phyloP scores from a whole-genome alignment of 31 red algal genomes.

The Odonthalia washingtoniensis region DNA sequence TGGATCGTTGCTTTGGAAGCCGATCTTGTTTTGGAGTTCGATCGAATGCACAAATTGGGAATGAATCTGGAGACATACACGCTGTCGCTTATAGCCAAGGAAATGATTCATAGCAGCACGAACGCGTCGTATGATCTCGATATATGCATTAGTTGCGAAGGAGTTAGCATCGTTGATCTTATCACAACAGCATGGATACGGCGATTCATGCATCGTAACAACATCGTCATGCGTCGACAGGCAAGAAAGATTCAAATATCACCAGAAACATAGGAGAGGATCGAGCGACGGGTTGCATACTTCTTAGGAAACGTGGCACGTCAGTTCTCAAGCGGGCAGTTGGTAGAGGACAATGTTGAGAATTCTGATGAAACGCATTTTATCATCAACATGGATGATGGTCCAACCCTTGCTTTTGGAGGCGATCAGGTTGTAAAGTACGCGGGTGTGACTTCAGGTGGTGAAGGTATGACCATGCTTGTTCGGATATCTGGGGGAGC shows the following conservation, averaged over 20 bases:
- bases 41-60: background rate
- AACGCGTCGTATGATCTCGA: background rate
- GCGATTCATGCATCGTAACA: background rate
- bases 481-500: background rate
- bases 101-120: background rate
- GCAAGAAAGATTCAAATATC: background rate
- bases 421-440: background rate
- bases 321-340: background rate
- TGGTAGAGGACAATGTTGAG: background rate
- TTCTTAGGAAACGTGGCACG: background rate
- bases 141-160: background rate
- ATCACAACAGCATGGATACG: background rate
- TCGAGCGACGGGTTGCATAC: background rate
- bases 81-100: background rate
- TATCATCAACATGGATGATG: background rate
- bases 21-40: background rate
- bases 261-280: background rate
- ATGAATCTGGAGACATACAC: background rate
- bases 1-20: background rate
- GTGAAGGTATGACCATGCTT: constrained; percentile 7
- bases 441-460: background rate
- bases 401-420: background rate
- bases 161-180: background rate
- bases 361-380: background rate
- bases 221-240: background rate